Conservation (phyloP, 371 early-diverging fungal genomes). For the Thermomucor indicae-seudaticae region DNA sequence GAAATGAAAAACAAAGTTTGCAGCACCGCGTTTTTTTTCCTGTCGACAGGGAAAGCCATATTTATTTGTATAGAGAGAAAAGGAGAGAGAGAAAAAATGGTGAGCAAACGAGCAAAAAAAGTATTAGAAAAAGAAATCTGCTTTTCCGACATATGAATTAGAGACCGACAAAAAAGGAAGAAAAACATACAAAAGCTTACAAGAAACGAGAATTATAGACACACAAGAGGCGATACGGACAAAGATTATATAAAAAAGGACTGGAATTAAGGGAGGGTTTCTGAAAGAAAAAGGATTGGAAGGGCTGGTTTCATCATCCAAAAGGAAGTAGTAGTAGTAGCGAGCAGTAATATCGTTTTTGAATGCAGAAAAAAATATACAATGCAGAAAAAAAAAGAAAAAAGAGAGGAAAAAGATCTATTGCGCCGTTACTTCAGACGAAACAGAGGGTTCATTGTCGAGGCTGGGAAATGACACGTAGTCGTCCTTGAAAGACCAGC, state of each 20-base stretch:
- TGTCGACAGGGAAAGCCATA: too few relatives aligned
- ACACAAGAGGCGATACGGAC: neutral
- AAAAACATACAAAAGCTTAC: neutral
- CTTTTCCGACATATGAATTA: conserved; percentile 2
- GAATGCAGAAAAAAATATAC: neutral
- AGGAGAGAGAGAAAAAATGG: too few relatives aligned
- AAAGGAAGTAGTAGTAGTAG: neutral
- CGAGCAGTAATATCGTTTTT: neutral
- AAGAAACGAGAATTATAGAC: conserved; percentile 3
- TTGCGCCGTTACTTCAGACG: neutral
- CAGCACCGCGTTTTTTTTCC: too few relatives aligned
- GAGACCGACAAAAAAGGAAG: conserved; percentile 1
- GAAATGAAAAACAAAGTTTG: too few relatives aligned
- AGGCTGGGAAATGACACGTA: conserved; percentile 39
- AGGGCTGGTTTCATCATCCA: neutral
- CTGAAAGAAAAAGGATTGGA: neutral
- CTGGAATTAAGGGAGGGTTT: neutral
- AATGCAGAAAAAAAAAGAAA: neutral
- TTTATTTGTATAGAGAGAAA: too few relatives aligned
- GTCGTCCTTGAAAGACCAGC: conserved; percentile 31
- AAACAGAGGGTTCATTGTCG: neutral
- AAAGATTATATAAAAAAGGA: neutral
- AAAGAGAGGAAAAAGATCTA: neutral
- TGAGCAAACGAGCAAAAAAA: too few relatives aligned
- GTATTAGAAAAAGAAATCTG: too few relatives aligned